Base-by-base conservation (phyloP, 2,329 filamentous ascomycete genomes). In the Stachybotrys chlorohalonatus region DNA sequence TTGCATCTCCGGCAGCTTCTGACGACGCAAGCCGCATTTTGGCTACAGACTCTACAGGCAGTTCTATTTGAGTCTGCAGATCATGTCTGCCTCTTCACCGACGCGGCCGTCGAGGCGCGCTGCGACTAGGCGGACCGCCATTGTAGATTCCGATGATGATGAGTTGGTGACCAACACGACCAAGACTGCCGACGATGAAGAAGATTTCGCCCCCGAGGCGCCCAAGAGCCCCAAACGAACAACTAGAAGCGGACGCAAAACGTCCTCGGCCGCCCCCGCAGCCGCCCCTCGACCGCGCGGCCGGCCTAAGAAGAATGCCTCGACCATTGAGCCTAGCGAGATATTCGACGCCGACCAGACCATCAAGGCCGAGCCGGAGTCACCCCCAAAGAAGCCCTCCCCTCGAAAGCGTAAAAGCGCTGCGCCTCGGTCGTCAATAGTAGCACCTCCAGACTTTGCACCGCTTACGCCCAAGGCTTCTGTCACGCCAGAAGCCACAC, bases 111-210 rank as follows among this genome's bases (percentile, higher is more conserved):
- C 70, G 53, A 64, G 72, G 64, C 71, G 71, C 66, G 69, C 74
- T 56, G 75, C 77, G 45, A 70, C 87, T 53, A 82, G 90, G 66
- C 84, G 86, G 63, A 87, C 85, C 62, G 82, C 87, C 52, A 79
- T 95, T 51, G 75, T 92, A 56, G 90, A 95, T 60, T 90, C 85
- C 8, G 90, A 93, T 47, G 90, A 95, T 56, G 88, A 90, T 55
- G 83, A 87, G 59, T 76, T 83, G 54, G 71, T 78, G 46, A 75
- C 81, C 62, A 75, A 79, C 58, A 77, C 82, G 64, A 78, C 81
- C 52, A 74, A 67, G 47, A 68, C 61, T 49, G 80, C 86, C 31
- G 82, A 87, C 4, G 78, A 74, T 52, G 87, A 89, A 59, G 87
- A 92, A 52, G 89, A 95, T 52, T 94, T 91, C 64, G 87, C 87